phyloP scores from a whole-genome alignment of 2,329 filamentous ascomycete species.

The Cercospora sp. region DNA sequence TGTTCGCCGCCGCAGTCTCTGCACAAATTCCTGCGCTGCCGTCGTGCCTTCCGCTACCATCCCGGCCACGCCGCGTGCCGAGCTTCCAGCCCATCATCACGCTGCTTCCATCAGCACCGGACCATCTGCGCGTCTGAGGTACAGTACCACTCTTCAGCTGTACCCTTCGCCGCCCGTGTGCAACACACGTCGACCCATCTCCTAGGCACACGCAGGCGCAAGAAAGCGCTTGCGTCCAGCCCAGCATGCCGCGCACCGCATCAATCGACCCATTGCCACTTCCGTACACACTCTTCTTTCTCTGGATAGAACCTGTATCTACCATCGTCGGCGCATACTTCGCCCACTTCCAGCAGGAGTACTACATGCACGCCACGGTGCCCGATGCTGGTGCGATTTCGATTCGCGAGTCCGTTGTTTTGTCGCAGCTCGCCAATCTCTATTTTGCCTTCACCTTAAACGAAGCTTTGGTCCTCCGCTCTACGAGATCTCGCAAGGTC shows the following conservation, averaged over 20 bases:
- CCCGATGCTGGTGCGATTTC: slow-evolving; percentile 50
- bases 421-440: slow-evolving; percentile 75
- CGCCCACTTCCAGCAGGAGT: slow-evolving; percentile 52
- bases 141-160: not conserved
- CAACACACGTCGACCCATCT: not conserved
- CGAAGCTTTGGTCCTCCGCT: slow-evolving; percentile 72
- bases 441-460: slow-evolving; percentile 77
- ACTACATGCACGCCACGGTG: slow-evolving; percentile 58
- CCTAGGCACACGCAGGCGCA: not conserved
- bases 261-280: slow-evolving; percentile 51
- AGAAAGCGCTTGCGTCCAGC: not conserved
- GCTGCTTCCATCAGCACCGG: not conserved
- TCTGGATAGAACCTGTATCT: slow-evolving; percentile 66
- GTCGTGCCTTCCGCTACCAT: not conserved
- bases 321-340: slow-evolving; percentile 57
- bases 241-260: slow-evolving; percentile 5
- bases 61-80: not conserved
- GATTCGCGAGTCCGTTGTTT: slow-evolving; percentile 61
- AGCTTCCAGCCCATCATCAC: not conserved
- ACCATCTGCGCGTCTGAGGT: not conserved
- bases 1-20: not conserved
- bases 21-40: not conserved
- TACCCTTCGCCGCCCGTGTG: not conserved
- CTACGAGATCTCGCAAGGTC: slow-evolving; percentile 66
- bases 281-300: slow-evolving; percentile 71